A percentile compares a stretch with the other conserved stretches of the same genome.
These are phyloP conservation scores for Alisma plantagoaquatica DNA, from an alignment of 106 monocot species.

Conservation along the genomic window DNA sequence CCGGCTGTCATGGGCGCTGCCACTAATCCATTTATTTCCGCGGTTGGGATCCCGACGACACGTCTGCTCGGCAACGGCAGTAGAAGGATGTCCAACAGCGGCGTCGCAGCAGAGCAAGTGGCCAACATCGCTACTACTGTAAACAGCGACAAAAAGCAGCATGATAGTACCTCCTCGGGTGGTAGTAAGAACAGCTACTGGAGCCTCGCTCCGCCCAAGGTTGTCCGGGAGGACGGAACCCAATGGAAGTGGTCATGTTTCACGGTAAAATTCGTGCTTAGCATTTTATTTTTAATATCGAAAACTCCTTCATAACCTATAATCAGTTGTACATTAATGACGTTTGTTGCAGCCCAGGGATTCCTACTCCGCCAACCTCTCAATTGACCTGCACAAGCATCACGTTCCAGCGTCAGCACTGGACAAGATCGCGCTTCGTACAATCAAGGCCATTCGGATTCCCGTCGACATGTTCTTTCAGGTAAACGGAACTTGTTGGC, in stretches of 20 bases:
- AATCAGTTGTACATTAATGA: not conserved
- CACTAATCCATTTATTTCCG: no score
- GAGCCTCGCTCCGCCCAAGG: slow-evolving; percentile 40
- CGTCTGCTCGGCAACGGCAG: no score
- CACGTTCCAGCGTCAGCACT: slow-evolving; percentile 1
- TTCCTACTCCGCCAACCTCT: slow-evolving; percentile 8
- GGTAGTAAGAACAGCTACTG: slow-evolving; percentile 52
- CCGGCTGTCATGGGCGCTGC: no score
- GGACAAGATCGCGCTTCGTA: slow-evolving; percentile 11
- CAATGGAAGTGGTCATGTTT: slow-evolving; percentile 85
- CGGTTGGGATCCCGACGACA: no score
- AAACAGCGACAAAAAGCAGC: no score
- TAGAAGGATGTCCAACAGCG: no score
- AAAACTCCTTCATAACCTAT: not conserved
- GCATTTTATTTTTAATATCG: not conserved
- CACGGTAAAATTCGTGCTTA: slow-evolving; percentile 22
- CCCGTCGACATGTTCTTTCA: slow-evolving; percentile 19
- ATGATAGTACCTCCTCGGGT: no score
- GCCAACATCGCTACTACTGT: no score
- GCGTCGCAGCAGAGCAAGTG: no score
- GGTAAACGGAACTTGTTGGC: no score
- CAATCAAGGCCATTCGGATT: slow-evolving; percentile 9
- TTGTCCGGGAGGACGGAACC: slow-evolving; percentile 54
- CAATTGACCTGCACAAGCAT: slow-evolving; percentile 16
- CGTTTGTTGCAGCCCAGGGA: slow-evolving; percentile 9